phyloP scores from a whole-genome alignment of 257 asterid species.

The Osmanthus fragrans region DNA sequence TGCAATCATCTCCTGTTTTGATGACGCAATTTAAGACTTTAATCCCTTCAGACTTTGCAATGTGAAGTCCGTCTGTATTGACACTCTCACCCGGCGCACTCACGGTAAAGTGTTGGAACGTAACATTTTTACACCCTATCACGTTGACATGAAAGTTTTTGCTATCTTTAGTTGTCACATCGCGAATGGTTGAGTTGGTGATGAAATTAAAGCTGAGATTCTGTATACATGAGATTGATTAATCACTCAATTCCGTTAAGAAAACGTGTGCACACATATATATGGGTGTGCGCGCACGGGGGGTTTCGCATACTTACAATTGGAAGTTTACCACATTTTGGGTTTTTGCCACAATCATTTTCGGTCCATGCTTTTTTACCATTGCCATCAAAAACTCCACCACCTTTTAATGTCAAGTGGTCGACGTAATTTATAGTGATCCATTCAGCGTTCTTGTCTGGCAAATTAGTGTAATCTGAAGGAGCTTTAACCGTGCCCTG shows the following conservation, averaged over 20 bases:
- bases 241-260: background rate
- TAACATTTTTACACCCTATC: conserved; percentile 34
- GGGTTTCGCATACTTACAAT: conserved; percentile 15
- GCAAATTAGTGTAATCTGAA: conserved; percentile 11
- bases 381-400: conserved; percentile 49
- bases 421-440: conserved; percentile 36
- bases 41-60: conserved; percentile 9
- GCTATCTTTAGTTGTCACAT: conserved; percentile 44
- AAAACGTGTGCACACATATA: background rate
- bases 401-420: conserved; percentile 42
- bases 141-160: conserved; percentile 39
- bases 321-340: conserved; percentile 36
- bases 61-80: conserved; percentile 44
- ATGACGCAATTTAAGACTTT: conserved; percentile 19
- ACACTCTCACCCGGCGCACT: background rate
- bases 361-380: conserved; percentile 41
- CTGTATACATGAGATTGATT: background rate
- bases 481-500: conserved; percentile 40
- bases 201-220: conserved; percentile 1
- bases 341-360: conserved; percentile 41
- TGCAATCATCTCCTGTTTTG: conserved; percentile 27
- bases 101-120: background rate
- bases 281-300: too few species aligned
- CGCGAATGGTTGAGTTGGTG: background rate
- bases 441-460: conserved; percentile 38